phyloP scores from a whole-genome alignment of 2,329 filamentous ascomycete genomes.

The Verticillium longisporum region DNA sequence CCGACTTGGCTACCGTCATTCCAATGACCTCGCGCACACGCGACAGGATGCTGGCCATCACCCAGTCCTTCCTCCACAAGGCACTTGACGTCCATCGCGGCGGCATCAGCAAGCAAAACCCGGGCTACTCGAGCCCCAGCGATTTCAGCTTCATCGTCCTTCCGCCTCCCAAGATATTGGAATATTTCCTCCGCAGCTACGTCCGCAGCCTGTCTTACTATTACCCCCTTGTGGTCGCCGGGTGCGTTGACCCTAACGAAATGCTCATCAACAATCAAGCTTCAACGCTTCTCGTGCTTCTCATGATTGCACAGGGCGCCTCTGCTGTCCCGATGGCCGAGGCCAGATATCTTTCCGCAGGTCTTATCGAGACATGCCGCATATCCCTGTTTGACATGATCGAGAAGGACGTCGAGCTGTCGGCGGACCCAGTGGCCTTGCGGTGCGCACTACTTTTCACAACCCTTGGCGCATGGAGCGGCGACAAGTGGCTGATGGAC shows the following conservation, averaged over 20 bases:
- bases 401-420: slow-evolving; percentile 64
- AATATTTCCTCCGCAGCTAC: slow-evolving; percentile 61
- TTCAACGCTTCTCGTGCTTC: slow-evolving; percentile 57
- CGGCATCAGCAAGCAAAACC: slow-evolving; percentile 26
- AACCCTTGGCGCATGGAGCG: slow-evolving; percentile 64
- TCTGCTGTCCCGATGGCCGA: slow-evolving; percentile 59
- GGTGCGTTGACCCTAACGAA: slow-evolving; percentile 55
- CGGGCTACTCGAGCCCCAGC: slow-evolving; percentile 34
- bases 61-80: slow-evolving; percentile 63
- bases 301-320: slow-evolving; percentile 68
- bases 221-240: slow-evolving; percentile 54
- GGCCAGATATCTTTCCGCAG: slow-evolving; percentile 58
- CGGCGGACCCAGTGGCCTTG: slow-evolving; percentile 56
- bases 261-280: slow-evolving; percentile 61
- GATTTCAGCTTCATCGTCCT: slow-evolving; percentile 54
- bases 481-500: slow-evolving; percentile 73
- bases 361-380: slow-evolving; percentile 63
- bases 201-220: slow-evolving; percentile 60
- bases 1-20: slow-evolving; percentile 33
- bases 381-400: slow-evolving; percentile 67
- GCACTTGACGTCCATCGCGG: slow-evolving; percentile 61
- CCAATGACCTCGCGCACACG: slow-evolving; percentile 44
- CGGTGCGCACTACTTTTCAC: slow-evolving; percentile 62
- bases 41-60: slow-evolving; percentile 66
- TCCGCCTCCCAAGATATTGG: slow-evolving; percentile 58